Base-by-base conservation (phyloP, 2,329 filamentous ascomycete species). In the Pseudonectria foliicola region DNA sequence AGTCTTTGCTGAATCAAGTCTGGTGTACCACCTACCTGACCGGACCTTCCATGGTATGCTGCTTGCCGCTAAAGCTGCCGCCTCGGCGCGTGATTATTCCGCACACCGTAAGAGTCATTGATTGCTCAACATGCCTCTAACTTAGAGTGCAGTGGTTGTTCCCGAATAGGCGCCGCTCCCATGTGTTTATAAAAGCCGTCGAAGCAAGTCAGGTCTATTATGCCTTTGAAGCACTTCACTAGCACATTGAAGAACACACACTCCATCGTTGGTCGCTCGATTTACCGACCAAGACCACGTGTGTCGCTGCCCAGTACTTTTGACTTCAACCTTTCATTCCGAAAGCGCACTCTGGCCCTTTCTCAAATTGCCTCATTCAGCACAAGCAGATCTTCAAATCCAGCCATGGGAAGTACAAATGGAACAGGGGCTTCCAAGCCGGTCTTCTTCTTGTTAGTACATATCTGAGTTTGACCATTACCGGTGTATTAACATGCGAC, bases 361-460 rank as follows among this genome's bases (percentile, higher is more conserved):
- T 10, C 21, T 10, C 12, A 24, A 11, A 15, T 4, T 28, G 10
- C 12, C 12, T 28, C 15, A 15, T 30, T 6, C 40, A 48, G 30
- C 39, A 18, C n/a, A 25, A 31, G 35, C 35, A 25, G 27, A 28
- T 33, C 16, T 25, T 29, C 34, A 38, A 42, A 37, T 18, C 27
- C 33, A 42, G 46, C 31, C 11, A 62, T 61, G 59, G 44, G 50
- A 25, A 52, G 52, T 36, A 52, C 55, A 15, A 66, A 62, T 32
- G 61, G 60, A 34, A 52, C 52, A 27, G 42, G 36, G 25, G 26
- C 53, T 35, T 40, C 43, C 30, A 66, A 62, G 42, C 61, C 62
- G 34, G 63, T 68, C 8, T 46, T 68, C 24, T 68, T 68, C 54
- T 67, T 68, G 64, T 68, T 43, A 27, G 60, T 43, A 27, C 4